Conservation (phyloP, 1,284 basidiomycete species). For the Albatrellus sp. region DNA sequence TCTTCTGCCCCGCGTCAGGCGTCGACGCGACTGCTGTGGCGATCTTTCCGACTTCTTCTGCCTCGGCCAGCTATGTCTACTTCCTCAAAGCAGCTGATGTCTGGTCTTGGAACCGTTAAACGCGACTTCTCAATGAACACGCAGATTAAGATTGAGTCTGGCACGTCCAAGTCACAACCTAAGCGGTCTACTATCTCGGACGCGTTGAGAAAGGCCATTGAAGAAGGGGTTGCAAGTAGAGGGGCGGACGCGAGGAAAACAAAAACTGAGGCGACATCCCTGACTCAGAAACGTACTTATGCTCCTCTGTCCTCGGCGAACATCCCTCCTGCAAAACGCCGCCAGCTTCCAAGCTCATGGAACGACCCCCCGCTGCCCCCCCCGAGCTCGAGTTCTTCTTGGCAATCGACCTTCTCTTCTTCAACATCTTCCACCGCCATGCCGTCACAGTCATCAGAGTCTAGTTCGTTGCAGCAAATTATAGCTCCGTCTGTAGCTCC, state of each 20-base stretch:
- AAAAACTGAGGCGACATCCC: neutral
- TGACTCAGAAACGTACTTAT: slow-evolving; percentile 8
- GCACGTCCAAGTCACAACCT: neutral
- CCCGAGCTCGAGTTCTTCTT: neutral
- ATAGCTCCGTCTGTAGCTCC: neutral
- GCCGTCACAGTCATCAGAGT: neutral
- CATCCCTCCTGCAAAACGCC: slow-evolving; percentile 6
- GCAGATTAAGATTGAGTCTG: neutral
- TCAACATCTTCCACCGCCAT: neutral
- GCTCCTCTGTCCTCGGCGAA: neutral
- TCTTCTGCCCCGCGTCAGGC: neutral
- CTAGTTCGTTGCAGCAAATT: neutral
- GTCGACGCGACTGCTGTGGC: neutral
- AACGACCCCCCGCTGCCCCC: neutral
- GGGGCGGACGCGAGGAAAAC: slow-evolving; percentile 3
- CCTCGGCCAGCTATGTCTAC: neutral
- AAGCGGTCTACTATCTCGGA: slow-evolving; percentile 8
- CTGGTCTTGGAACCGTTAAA: slow-evolving; percentile 10
- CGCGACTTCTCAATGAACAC: slow-evolving; percentile 11
- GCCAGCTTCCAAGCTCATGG: slow-evolving; percentile 10
- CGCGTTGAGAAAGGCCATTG: slow-evolving; percentile 9
- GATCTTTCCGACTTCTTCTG: neutral
- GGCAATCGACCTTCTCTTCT: neutral
- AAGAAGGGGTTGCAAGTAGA: slow-evolving; percentile 10
- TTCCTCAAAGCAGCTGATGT: slow-evolving; percentile 8